Evolutionary conservation across 257 asterid genomes (phyloP).

Genomic region (Handroanthus guayacan): DNA sequence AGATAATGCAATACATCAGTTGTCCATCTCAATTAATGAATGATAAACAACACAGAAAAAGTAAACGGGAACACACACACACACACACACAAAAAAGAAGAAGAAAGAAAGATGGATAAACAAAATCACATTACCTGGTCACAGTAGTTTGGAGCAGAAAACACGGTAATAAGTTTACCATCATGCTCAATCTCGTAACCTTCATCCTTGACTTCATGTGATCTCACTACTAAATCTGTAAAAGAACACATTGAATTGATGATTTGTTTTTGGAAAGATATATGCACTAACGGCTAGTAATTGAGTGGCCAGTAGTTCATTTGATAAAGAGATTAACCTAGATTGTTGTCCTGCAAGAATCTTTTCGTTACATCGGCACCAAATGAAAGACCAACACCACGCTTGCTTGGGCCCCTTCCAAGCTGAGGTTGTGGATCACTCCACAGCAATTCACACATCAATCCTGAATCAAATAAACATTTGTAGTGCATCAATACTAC

Average conservation of each 20-base stretch:
- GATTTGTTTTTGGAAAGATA: conserved; percentile 11
- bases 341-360: conserved; percentile 89
- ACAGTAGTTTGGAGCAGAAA: conserved; percentile 98
- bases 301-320: background rate
- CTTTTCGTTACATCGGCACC: conserved; percentile 90
- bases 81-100: too few relatives aligned
- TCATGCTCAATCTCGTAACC: conserved; percentile 97
- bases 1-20: background rate
- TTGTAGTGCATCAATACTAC: conserved; percentile 32
- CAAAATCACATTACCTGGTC: conserved; percentile 80
- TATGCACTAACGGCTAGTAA: background rate
- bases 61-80: background rate
- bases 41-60: conserved; percentile 20
- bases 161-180: conserved; percentile 95
- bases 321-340: conserved; percentile 55
- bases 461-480: conserved; percentile 56
- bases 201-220: conserved; percentile 99
- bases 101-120: conserved; percentile 18
- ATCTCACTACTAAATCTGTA: conserved; percentile 95
- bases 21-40: conserved; percentile 10
- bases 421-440: conserved; percentile 99
- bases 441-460: conserved; percentile 99
- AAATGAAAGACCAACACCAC: conserved; percentile 97
- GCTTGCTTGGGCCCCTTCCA: conserved; percentile 99
- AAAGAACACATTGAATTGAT: conserved; percentile 19